Conservation (phyloP, 305 asterid species). For the Fraxinus albicans region DNA sequence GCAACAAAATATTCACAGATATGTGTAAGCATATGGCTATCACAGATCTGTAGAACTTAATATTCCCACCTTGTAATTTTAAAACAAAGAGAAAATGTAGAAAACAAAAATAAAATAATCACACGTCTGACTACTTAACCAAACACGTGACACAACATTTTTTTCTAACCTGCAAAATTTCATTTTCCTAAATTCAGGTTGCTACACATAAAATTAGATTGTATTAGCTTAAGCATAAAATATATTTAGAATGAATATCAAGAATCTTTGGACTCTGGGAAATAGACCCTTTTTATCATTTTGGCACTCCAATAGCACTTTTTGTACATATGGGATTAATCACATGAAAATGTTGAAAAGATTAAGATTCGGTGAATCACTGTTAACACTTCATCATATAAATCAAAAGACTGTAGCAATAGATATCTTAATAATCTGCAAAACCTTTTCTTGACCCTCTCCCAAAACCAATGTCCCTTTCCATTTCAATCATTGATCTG, state of each 20-base stretch:
- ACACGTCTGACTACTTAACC: not conserved
- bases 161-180: not conserved
- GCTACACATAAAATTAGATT: not conserved
- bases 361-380: not conserved
- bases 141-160: not conserved
- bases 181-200: not conserved
- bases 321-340: not conserved
- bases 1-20: not conserved
- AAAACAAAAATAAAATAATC: not conserved
- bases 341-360: slow-evolving; percentile 2
- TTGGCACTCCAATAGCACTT: not conserved
- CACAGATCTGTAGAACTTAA: not conserved
- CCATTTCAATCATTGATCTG: slow-evolving; percentile 6
- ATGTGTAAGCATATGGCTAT: not conserved
- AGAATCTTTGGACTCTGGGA: not conserved
- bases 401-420: not conserved
- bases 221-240: not conserved
- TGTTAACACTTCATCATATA: not conserved
- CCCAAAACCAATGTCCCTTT: slow-evolving; percentile 7
- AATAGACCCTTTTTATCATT: not conserved
- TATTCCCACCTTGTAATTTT: not conserved
- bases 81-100: not conserved
- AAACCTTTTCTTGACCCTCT: not conserved
- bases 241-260: not conserved
- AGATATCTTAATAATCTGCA: not conserved